Evolutionary conservation across 1,284 basidiomycete genomes (phyloP).

Genomic region (Phenoliferia sp.): DNA sequence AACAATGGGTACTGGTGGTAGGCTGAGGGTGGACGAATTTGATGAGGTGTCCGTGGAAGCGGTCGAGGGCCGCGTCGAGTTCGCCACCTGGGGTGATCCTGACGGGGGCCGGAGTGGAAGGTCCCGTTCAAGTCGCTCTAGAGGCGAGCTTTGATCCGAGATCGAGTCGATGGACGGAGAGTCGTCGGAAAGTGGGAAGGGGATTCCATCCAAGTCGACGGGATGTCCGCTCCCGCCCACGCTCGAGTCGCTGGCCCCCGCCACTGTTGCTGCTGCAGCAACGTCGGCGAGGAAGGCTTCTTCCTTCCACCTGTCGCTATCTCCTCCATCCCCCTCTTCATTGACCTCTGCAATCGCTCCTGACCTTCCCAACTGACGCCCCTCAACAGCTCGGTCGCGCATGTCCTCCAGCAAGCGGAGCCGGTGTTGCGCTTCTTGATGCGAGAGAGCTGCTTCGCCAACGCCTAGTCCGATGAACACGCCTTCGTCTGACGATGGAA

Average conservation of each 20-base stretch:
- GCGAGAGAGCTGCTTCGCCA: neutral
- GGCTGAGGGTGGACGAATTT: constrained; percentile 9
- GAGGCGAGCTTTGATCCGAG: neutral
- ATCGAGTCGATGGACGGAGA: neutral
- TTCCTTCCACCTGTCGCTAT: neutral
- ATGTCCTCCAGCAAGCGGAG: neutral
- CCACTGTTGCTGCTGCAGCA: neutral
- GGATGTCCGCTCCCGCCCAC: neutral
- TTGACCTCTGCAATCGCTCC: neutral
- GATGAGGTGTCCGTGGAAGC: neutral
- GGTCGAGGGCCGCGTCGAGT: neutral
- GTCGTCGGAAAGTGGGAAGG: neutral
- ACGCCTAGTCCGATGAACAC: neutral
- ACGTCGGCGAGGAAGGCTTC: neutral
- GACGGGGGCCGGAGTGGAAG: neutral
- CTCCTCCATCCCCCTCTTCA: neutral
- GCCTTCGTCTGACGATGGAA: neutral
- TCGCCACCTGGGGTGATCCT: neutral
- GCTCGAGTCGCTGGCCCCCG: neutral
- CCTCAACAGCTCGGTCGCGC: neutral
- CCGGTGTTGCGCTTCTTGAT: neutral
- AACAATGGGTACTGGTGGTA: constrained; percentile 8
- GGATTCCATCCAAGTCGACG: neutral
- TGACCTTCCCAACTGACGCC: neutral
- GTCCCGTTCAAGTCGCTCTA: neutral